Evolutionary conservation across 345 rosid species (phyloP).

Genomic region (Fremontodendron californicum): DNA sequence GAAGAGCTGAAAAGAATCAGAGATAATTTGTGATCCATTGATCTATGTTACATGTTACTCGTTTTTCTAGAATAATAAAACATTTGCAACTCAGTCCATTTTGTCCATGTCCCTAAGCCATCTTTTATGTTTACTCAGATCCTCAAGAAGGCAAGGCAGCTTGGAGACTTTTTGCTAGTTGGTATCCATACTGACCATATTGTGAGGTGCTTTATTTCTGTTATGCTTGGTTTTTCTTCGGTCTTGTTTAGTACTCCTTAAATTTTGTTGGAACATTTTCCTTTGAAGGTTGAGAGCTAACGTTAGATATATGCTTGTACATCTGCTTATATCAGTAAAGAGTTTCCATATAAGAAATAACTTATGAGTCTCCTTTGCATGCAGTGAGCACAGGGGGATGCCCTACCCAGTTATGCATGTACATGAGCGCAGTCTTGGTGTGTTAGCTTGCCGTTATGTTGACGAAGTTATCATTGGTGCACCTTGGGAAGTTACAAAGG

Average conservation of each 20-base stretch:
- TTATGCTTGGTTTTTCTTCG: background rate
- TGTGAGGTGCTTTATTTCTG: slow-evolving; percentile 56
- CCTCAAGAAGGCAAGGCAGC: slow-evolving; percentile 83
- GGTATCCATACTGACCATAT: slow-evolving; percentile 82
- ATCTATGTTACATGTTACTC: background rate
- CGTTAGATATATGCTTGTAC: background rate
- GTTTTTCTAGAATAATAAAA: background rate
- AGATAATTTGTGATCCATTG: background rate
- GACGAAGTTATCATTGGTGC: slow-evolving; percentile 99
- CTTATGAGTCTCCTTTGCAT: slow-evolving; percentile 10
- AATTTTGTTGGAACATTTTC: background rate
- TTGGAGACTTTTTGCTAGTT: slow-evolving; percentile 90
- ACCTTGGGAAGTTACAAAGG: slow-evolving; percentile 88
- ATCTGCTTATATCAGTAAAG: background rate
- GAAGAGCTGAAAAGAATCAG: background rate
- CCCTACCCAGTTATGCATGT: slow-evolving; percentile 84
- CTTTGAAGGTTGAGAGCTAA: background rate
- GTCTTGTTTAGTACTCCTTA: background rate
- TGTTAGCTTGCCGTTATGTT: slow-evolving; percentile 88
- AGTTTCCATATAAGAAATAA: background rate
- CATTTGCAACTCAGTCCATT: background rate
- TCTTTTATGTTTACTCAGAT: slow-evolving; percentile 42
- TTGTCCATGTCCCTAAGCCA: background rate
- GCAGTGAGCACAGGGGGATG: slow-evolving; percentile 75
- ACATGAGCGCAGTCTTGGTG: slow-evolving; percentile 87